Percentiles rank a stretch among this genome's conserved stretches.
phyloP scores from a whole-genome alignment of 257 asterid genomes.

The Solanum pennellii region DNA sequence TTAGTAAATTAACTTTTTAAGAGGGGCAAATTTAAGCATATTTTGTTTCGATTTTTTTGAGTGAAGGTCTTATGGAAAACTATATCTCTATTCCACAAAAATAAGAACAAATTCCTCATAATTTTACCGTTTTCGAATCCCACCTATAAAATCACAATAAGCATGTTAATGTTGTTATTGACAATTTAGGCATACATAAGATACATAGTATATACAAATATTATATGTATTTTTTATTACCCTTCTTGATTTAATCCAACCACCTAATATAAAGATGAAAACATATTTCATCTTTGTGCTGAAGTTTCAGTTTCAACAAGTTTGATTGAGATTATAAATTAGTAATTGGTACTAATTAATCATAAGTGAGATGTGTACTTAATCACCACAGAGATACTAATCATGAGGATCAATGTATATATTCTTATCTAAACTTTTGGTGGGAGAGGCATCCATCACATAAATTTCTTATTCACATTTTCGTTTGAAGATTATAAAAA shows the following conservation, averaged over 20 bases:
- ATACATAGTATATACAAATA: background rate
- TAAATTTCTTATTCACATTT: background rate
- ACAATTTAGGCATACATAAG: background rate
- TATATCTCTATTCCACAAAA: accelerated
- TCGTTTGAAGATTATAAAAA: background rate
- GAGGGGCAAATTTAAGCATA: background rate
- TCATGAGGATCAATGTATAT: background rate
- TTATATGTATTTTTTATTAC: background rate
- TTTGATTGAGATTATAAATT: background rate
- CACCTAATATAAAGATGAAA: background rate
- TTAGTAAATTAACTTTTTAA: background rate
- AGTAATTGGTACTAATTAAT: background rate
- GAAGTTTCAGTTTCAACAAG: background rate
- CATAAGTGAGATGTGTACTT: background rate
- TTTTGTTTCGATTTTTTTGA: background rate
- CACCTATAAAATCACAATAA: background rate
- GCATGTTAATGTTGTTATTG: background rate
- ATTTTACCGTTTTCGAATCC: accelerated
- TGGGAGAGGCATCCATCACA: background rate
- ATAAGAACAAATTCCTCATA: background rate
- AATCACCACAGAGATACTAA: background rate
- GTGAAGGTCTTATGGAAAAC: accelerated
- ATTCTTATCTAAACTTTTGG: background rate
- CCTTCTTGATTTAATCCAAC: background rate
- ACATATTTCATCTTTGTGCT: background rate